These are phyloP conservation scores for Leccinum barrowsii DNA, from an alignment of 768 basidiomycete genomes.

Conservation along the genomic window DNA sequence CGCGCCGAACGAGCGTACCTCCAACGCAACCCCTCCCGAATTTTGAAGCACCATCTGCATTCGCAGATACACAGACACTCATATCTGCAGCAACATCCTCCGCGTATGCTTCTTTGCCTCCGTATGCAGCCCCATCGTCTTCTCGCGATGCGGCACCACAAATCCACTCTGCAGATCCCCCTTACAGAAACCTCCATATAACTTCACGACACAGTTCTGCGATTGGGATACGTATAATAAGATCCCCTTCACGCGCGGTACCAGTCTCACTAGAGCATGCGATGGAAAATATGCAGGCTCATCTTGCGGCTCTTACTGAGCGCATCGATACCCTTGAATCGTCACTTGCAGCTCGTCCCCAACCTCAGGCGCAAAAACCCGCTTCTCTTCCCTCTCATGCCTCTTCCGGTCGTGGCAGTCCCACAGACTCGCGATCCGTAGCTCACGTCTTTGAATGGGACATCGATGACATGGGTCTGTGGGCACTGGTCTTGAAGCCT, in stretches of 20 bases:
- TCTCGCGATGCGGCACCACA: slow-evolving; percentile 39
- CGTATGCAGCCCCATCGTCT: slow-evolving; percentile 38
- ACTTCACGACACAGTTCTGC: slow-evolving; percentile 33
- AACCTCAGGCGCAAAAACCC: slow-evolving; percentile 36
- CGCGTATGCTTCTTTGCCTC: slow-evolving; percentile 34
- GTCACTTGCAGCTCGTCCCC: slow-evolving; percentile 31
- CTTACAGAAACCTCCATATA: slow-evolving; percentile 34
- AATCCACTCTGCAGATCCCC: slow-evolving; percentile 34
- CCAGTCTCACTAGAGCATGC: slow-evolving; percentile 58
- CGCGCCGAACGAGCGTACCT: slow-evolving; percentile 45
- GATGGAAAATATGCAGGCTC: slow-evolving; percentile 75
- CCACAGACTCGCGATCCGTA: slow-evolving; percentile 29
- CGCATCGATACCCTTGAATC: slow-evolving; percentile 70
- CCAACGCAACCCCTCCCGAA: slow-evolving; percentile 67
- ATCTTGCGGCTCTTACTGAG: slow-evolving; percentile 78
- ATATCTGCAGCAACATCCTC: slow-evolving; percentile 37
- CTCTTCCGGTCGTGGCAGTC: slow-evolving; percentile 42
- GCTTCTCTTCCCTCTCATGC: slow-evolving; percentile 39
- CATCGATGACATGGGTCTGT: slow-evolving; percentile 79
- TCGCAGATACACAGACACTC: slow-evolving; percentile 44
- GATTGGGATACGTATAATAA: slow-evolving; percentile 32
- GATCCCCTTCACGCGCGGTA: slow-evolving; percentile 41
- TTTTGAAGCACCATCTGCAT: slow-evolving; percentile 73
- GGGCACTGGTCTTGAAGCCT: slow-evolving; percentile 71
- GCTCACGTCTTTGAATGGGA: slow-evolving; percentile 50